Base-by-base conservation (phyloP, 768 basidiomycete species). In the Cantharellus cinnabarinus region DNA sequence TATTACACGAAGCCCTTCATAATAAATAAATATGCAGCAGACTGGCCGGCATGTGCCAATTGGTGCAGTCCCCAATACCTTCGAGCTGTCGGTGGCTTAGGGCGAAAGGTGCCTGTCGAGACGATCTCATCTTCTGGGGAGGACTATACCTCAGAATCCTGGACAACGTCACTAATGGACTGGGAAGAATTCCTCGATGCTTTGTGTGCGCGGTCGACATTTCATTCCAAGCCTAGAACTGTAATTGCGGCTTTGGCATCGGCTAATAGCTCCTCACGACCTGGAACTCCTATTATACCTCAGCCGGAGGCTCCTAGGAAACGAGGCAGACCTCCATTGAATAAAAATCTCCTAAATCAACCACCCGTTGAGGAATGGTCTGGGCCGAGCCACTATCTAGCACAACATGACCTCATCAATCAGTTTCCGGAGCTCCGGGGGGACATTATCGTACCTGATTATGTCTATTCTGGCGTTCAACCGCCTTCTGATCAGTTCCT, bases 101-200 rank as follows among this genome's bases (percentile, higher is more conserved):
- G 85, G 2, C 77, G 95, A 29, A 71, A 88, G 3, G 84, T 98
- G 1, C 95, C 94, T 3, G 82, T 98, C 4, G 94, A 98, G 70
- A 48, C 10, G 44, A 54, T 37, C 7, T 10, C 52, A 7, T 7
- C 10, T 14, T 71, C 95, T 15, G 94, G 94, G 10, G 68, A 70
- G 41, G 85, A 91, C 66, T 98, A 98, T 69, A 80, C 87, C 38
- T 71, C 74, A 5, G 77, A 78, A 29, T 77, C 78, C 52, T 99
- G 95, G 95, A 76, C 76, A 0, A 94, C 94, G 68, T 70, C 71
- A 63, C 72, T 98, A 58, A 78, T 95, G 69, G 65, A 68, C 29
- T 95, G 89, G 81, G 80, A 85, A 41, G 74, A 73, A 1, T 91
- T 98, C 67, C 72, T 97, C 4, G 64, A 72, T 60, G 68, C 72